Conservation (phyloP, 495 filamentous ascomycete species). For the Alectoria sarmentosa region DNA sequence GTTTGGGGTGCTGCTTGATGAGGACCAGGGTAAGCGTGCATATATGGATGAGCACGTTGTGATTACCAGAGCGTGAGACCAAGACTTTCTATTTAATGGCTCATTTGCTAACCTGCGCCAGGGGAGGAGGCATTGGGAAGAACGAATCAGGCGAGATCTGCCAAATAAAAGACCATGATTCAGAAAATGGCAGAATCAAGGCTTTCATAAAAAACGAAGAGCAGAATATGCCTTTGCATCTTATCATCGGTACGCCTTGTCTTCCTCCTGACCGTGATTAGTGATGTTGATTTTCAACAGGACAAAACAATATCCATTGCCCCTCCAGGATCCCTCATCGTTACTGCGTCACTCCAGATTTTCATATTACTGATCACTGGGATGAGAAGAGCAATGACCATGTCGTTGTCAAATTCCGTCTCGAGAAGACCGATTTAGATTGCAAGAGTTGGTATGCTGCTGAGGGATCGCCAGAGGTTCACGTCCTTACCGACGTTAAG, state of each 20-base stretch:
- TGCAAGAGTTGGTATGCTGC: constrained; percentile 65
- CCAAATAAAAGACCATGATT: constrained; percentile 38
- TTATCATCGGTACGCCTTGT: constrained; percentile 51
- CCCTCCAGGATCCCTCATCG: constrained; percentile 50
- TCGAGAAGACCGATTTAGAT: constrained; percentile 60
- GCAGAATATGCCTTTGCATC: constrained; percentile 38
- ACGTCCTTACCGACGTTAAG: constrained; percentile 26
- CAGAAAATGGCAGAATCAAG: constrained; percentile 28
- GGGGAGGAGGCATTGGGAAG: constrained; percentile 42
- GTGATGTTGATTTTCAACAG: constrained; percentile 29
- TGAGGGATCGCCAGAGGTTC: constrained; percentile 26
- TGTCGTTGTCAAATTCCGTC: constrained; percentile 50
- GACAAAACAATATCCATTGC: constrained; percentile 44
- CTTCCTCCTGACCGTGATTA: background rate
- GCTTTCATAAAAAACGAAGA: constrained; percentile 36
- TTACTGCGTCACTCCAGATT: constrained; percentile 68
- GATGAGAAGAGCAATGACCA: constrained; percentile 46
- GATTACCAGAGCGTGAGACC: constrained; percentile 52
- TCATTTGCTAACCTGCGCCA: constrained; percentile 21
- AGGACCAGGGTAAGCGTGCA: constrained; percentile 46
- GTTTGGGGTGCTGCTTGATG: constrained; percentile 57
- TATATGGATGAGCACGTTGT: constrained; percentile 57
- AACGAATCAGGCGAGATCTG: background rate
- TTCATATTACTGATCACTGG: constrained; percentile 69
- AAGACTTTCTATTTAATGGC: background rate